Base-by-base conservation (phyloP, 345 rosid genomes). In the Brassica juncea region DNA sequence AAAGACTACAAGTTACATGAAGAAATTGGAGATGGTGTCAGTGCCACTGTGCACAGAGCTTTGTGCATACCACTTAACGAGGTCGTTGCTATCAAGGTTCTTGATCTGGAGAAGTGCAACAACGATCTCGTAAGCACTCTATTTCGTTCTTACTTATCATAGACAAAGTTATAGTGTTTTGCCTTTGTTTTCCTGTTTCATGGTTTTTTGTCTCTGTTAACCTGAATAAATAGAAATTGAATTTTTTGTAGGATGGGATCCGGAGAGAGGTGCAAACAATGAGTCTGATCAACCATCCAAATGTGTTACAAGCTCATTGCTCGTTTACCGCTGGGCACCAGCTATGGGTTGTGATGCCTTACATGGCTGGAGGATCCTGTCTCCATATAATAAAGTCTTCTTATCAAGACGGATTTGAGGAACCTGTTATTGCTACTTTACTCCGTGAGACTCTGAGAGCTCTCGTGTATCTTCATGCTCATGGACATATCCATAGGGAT, bases 311-410 rank as follows among this genome's bases (percentile, higher is more conserved):
- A 78, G 94, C 99, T 25, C 89, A 91, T 84, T 93, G 99, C 84
- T 95, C 99, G 70, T 95, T 95, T 81, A 90, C 94, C 31, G 8
- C 94, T 39, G 93, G 89, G 68, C 90, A 89, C 59, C 81, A 80
- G 82, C 99, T 95, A 73, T 95, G 99, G 99, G 94, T 91, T 82
- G 99, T 95, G 84, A 95, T 95, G 99, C 98, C 99, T 9, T 95
- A 90, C 88, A 95, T 95, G 99, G 91, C 91, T 62, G 97, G 97
- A 66, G 99, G 99, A 69, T 95, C 99, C 61, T 95, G 98, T 87
- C 89, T 95, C 77, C 99, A 93, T 84, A 89, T 93, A 72, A 95
- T 95, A 86, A 91, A 95, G 85, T 90, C 92, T 62, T 75, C 94
- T 62, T 86, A 71, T 84, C 88, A 83, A 34, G 99, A 91, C 77